Evolutionary conservation across 2,329 filamentous ascomycete genomes (phyloP), one percentile per base, ranked within the genome.

Genomic region (Biscogniauxia mediterranea): DNA sequence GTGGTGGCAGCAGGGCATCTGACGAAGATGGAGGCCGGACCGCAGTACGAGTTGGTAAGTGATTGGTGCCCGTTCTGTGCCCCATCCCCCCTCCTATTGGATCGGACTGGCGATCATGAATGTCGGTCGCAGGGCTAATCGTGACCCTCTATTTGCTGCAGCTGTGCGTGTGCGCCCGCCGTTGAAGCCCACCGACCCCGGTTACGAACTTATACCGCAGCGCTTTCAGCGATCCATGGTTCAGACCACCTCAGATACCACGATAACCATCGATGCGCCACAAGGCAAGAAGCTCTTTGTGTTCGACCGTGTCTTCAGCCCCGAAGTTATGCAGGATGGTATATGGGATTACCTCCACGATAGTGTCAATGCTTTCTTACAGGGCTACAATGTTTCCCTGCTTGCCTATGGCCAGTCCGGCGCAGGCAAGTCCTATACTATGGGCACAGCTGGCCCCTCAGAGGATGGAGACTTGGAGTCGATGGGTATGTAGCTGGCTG

Each of bases 381-480:
- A 97, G 73, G 95, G 95, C 58, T 99, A 98, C 84, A 99, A 99
- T 85, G 95, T 99, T 61, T 99, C 95, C 3, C 87, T 99, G 55
- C 81, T 99, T 70, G 95, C 95, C 54, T 99, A 99, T 72, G 95
- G 95, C 67, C 95, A 99, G 80, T 99, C 95, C 26, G 95, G 95
- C 60, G 93, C 95, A 11, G 95, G 95, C 69, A 99, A 99, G 79
- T 98, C 94, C 2, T 98, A 96, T 74, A 99, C 95, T 0, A 99
- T 99, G 95, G 95, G 95, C 60, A 99, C 95, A 0, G 93, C 94
- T 0, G 93, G 93, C 4, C 92, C 93, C 1, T 77, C 77, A 21
- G 93, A 97, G 71, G 90, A 96, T 71, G 82, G 80, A 25, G 83
- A 94, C 69, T 67, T 82, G 28, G 84, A 89, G 7, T 77, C 86